Evolutionary conservation across 2,329 filamentous ascomycete genomes (phyloP).

Genomic region (Hypomyces rosellus): DNA sequence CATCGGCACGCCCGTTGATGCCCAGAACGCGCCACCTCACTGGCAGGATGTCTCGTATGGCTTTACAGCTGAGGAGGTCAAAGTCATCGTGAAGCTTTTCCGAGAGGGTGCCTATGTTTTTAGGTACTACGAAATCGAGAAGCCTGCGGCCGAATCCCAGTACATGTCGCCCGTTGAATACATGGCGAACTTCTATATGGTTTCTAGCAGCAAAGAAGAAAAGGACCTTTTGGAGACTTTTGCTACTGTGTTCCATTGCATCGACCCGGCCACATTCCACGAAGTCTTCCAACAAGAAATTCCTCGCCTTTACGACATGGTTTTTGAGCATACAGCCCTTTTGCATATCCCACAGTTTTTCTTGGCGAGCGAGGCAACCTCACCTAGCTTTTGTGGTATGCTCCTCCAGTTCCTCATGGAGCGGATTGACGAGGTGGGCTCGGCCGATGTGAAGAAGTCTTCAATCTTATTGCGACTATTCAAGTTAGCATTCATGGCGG

Average conservation of each 20-base stretch:
- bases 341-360: conserved; percentile 97
- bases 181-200: conserved; percentile 91
- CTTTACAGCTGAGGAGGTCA: conserved; percentile 94
- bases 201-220: conserved; percentile 89
- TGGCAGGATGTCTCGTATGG: conserved; percentile 96
- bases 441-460: conserved; percentile 83
- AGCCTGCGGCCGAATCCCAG: conserved; percentile 63
- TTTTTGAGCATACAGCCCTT: conserved; percentile 91
- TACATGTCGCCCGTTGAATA: conserved; percentile 82
- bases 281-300: conserved; percentile 98
- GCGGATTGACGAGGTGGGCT: conserved; percentile 89
- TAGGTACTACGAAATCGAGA: conserved; percentile 90
- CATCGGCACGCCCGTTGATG: conserved; percentile 63
- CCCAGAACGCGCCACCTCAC: conserved; percentile 72
- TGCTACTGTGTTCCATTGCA: conserved; percentile 95
- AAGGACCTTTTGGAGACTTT: conserved; percentile 97
- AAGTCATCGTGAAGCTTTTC: conserved; percentile 95
- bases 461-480: conserved; percentile 90
- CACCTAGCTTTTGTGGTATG: conserved; percentile 97
- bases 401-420: conserved; percentile 96
- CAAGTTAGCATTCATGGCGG: conserved; percentile 98
- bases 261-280: conserved; percentile 96
- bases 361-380: conserved; percentile 96
- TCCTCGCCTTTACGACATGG: conserved; percentile 92
- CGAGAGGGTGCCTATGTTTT: conserved; percentile 95